phyloP scores from a whole-genome alignment of 2,329 filamentous ascomycete species.

The Trichoderma citrinoviride region DNA sequence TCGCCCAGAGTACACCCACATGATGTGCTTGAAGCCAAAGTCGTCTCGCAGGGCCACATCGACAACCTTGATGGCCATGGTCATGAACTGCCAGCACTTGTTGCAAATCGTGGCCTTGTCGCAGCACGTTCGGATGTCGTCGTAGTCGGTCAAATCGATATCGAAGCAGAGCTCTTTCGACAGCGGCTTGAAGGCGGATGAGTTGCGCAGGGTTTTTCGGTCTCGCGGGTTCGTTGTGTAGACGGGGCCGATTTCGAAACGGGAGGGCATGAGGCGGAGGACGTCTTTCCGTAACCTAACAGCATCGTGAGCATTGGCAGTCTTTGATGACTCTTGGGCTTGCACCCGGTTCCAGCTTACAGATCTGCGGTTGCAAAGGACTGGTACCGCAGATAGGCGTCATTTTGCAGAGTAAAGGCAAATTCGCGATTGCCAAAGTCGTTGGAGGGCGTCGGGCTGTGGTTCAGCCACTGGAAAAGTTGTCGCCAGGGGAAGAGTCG shows the following conservation, averaged over 20 bases:
- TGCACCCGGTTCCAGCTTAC: slow-evolving; percentile 34
- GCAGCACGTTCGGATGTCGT: slow-evolving; percentile 94
- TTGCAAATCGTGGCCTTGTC: slow-evolving; percentile 88
- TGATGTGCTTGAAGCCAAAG: slow-evolving; percentile 93
- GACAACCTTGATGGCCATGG: slow-evolving; percentile 94
- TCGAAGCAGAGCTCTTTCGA: slow-evolving; percentile 97
- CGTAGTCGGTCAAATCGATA: slow-evolving; percentile 99
- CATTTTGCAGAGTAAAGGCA: slow-evolving; percentile 89
- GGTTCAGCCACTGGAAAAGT: slow-evolving; percentile 97
- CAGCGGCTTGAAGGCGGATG: slow-evolving; percentile 77
- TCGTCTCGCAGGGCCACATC: slow-evolving; percentile 86
- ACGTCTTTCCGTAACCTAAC: slow-evolving; percentile 83
- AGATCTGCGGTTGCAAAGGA: slow-evolving; percentile 56
- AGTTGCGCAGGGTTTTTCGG: slow-evolving; percentile 79
- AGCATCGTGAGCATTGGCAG: background rate
- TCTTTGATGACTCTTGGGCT: background rate
- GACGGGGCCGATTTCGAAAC: slow-evolving; percentile 98
- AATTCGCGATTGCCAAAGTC: slow-evolving; percentile 96
- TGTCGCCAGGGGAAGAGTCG: slow-evolving; percentile 92
- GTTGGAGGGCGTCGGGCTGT: slow-evolving; percentile 77
- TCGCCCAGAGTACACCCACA: slow-evolving; percentile 98
- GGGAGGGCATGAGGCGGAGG: slow-evolving; percentile 79
- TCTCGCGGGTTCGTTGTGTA: slow-evolving; percentile 94
- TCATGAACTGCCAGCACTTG: slow-evolving; percentile 96
- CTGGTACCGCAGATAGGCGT: slow-evolving; percentile 90